phyloP scores from a whole-genome alignment of 225 moss, liverwort and hornwort species.

The Pseudisothecium myosuroides region DNA sequence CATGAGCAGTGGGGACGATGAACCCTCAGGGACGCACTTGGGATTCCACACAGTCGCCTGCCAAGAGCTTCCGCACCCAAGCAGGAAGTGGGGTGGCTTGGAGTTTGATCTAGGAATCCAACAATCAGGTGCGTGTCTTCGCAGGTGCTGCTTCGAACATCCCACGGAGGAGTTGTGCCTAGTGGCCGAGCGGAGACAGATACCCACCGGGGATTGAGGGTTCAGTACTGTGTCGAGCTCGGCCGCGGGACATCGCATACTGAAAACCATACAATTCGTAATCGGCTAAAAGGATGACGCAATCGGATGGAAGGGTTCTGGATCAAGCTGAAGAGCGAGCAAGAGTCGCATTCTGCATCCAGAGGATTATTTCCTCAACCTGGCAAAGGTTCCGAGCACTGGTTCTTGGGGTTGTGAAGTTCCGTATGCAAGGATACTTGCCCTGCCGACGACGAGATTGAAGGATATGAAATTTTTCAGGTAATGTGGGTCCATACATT shows the following conservation, averaged over 20 bases:
- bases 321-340: background rate
- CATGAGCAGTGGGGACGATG: background rate
- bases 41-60: background rate
- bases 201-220: background rate
- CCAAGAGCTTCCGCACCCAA: background rate
- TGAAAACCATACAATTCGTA: background rate
- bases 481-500: background rate
- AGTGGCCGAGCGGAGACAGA: background rate
- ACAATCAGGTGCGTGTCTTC: background rate
- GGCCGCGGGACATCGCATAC: background rate
- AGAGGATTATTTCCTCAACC: background rate
- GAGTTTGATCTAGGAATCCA: background rate
- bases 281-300: background rate
- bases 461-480: background rate
- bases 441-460: background rate
- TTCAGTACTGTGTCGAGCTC: background rate
- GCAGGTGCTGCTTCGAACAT: background rate
- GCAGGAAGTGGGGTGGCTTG: background rate
- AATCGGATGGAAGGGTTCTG: background rate
- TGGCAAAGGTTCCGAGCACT: background rate
- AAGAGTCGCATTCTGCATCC: background rate
- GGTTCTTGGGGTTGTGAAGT: background rate
- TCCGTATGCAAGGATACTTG: background rate
- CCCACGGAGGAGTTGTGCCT: background rate
- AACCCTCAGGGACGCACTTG: background rate